Conservation (phyloP, 108 stramenopile species). For the Cyclotella baltica region DNA sequence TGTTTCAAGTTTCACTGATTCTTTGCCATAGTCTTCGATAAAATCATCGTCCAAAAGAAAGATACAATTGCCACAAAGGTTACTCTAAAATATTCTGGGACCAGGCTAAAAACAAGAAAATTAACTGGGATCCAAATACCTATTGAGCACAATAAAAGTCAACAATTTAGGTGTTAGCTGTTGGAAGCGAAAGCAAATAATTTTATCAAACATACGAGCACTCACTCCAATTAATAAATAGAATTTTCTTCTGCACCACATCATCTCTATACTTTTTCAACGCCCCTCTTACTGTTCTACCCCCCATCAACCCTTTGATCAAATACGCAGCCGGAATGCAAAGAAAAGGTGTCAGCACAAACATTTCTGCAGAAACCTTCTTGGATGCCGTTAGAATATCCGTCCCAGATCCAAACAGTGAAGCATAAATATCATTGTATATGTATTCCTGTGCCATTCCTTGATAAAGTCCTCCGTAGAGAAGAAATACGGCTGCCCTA, state of each 20-base stretch:
- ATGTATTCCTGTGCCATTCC: slow-evolving; percentile 57
- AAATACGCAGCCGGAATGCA: slow-evolving; percentile 62
- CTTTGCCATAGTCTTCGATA: slow-evolving; percentile 22
- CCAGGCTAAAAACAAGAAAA: slow-evolving; percentile 36
- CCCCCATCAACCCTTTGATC: slow-evolving; percentile 33
- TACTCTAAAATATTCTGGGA: slow-evolving; percentile 50
- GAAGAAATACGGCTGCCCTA: slow-evolving; percentile 56
- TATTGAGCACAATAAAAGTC: not conserved
- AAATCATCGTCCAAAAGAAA: slow-evolving; percentile 51
- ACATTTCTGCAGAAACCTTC: slow-evolving; percentile 55
- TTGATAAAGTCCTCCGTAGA: slow-evolving; percentile 71
- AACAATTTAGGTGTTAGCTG: too few species aligned
- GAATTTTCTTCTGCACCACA: slow-evolving; percentile 24
- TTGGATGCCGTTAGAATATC: slow-evolving; percentile 25
- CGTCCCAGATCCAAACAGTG: slow-evolving; percentile 41
- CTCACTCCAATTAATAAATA: slow-evolving; percentile 42
- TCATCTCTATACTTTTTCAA: slow-evolving; percentile 36
- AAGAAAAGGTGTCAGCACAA: slow-evolving; percentile 53
- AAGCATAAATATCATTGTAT: slow-evolving; percentile 53
- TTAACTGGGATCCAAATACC: slow-evolving; percentile 42
- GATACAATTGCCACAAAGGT: slow-evolving; percentile 41
- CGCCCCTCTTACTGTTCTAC: slow-evolving; percentile 13
- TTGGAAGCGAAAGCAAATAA: too few species aligned
- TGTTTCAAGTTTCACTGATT: not conserved
- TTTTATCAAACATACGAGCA: not conserved